A percentile compares a stretch with the other conserved stretches of the same genome.
Evolutionary conservation across 2,329 filamentous ascomycete genomes (phyloP).

Genomic region (Pseudocercospora cruenta): DNA sequence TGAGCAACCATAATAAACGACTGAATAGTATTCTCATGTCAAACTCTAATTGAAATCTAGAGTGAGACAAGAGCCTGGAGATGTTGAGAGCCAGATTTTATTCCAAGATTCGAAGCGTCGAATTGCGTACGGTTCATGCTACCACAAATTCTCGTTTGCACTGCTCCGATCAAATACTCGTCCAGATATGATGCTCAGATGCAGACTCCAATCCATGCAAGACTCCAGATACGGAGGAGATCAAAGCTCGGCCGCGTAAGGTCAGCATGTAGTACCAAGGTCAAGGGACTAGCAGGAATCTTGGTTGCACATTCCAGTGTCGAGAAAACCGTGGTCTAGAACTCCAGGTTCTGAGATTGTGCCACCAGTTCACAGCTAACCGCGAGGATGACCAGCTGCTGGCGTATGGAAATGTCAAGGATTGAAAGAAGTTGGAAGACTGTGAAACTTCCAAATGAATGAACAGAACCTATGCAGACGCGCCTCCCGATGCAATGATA

Average conservation of each 20-base stretch:
- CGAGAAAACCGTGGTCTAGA: not conserved
- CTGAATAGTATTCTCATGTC: conserved; percentile 15
- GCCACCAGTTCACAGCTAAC: not conserved
- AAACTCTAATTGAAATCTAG: not conserved
- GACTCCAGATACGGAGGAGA: not conserved
- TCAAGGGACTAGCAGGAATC: not conserved
- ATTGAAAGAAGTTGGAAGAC: not conserved
- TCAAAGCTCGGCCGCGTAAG: not conserved
- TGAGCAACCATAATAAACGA: conserved; percentile 3
- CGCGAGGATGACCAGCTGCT: not conserved
- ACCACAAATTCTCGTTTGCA: not conserved
- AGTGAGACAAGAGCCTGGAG: not conserved
- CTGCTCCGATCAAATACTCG: not conserved
- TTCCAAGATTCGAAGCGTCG: no score
- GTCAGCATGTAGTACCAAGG: not conserved
- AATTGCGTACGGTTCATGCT: no score
- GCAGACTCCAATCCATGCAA: not conserved
- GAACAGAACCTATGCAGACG: not conserved
- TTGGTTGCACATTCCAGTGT: not conserved
- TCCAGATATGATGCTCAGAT: not conserved
- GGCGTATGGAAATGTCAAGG: not conserved
- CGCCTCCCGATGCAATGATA: not conserved
- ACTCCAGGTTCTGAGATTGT: not conserved
- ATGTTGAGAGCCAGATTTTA: not conserved
- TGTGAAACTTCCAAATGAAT: not conserved